phyloP scores from a whole-genome alignment of 2,329 filamentous ascomycete species.

The Ambrosiella xylebori region DNA sequence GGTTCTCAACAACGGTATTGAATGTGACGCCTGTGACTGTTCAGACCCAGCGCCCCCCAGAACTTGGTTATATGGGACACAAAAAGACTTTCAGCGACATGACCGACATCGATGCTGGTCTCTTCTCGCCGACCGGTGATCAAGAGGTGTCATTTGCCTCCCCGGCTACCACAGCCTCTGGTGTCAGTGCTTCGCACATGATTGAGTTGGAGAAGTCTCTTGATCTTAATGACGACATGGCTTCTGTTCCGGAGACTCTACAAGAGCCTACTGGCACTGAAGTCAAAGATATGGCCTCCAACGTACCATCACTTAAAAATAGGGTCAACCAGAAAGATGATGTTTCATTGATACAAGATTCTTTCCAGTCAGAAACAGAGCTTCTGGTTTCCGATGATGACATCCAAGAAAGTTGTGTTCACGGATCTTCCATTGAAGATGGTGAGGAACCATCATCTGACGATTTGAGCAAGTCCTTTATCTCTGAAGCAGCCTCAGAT shows the following conservation, averaged over 20 bases:
- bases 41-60: background rate
- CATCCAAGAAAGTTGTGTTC: too few relatives aligned
- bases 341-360: too few relatives aligned
- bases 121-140: conserved; percentile 10
- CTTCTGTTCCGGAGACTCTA: too few relatives aligned
- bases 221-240: background rate
- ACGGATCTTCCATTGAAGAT: background rate
- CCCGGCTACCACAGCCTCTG: conserved; percentile 11
- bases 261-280: too few relatives aligned
- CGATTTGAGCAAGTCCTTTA: background rate
- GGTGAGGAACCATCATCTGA: background rate
- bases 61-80: conserved; percentile 4
- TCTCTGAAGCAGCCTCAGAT: conserved; percentile 1
- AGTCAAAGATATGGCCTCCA: too few relatives aligned
- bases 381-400: background rate
- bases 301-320: too few relatives aligned
- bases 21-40: conserved; percentile 1
- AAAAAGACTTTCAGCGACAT: conserved; percentile 10
- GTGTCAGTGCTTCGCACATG: background rate
- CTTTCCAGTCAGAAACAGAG: too few relatives aligned
- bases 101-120: conserved; percentile 1
- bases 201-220: conserved; percentile 9
- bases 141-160: conserved; percentile 12
- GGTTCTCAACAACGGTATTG: background rate
- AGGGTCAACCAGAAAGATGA: too few relatives aligned